Conservation (phyloP, 2,329 filamentous ascomycete species). For the Thielaviopsis populi region DNA sequence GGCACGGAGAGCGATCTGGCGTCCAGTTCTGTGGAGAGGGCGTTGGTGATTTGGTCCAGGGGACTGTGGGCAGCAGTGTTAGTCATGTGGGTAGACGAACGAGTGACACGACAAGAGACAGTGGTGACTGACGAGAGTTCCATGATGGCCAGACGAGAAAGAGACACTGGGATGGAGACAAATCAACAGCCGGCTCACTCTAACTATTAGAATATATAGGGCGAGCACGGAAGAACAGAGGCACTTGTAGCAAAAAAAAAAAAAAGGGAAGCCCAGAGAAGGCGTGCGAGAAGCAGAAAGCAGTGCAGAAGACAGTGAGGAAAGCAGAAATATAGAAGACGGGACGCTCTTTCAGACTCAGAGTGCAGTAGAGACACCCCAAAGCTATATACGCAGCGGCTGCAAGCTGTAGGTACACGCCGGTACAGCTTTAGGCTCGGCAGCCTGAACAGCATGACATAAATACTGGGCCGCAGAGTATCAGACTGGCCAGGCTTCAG, state of each 20-base stretch:
- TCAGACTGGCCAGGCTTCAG: neutral
- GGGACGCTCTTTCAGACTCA: too few relatives aligned
- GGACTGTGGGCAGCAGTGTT: constrained; percentile 4
- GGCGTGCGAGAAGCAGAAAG: neutral
- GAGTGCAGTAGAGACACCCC: neutral
- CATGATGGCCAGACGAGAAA: neutral
- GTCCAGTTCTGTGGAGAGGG: constrained; percentile 12
- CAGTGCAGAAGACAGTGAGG: neutral
- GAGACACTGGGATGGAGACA: neutral
- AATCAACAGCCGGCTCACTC: neutral
- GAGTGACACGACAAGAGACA: too few relatives aligned
- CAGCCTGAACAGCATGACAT: neutral
- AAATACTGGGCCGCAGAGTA: neutral
- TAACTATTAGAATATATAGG: neutral
- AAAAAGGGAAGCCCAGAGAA: neutral
- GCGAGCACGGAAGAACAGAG: neutral
- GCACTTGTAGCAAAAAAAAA: neutral
- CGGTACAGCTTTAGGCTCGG: neutral
- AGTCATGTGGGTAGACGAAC: neutral
- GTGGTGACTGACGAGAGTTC: constrained; percentile 4
- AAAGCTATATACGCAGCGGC: neutral
- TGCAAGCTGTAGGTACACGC: neutral
- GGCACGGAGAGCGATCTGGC: constrained; percentile 12
- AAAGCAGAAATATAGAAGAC: too few relatives aligned
- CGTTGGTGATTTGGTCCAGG: constrained; percentile 6